Evolutionary conservation across 805 yeast genomes (phyloP).

Genomic region (Suhomyces pyralidae): DNA sequence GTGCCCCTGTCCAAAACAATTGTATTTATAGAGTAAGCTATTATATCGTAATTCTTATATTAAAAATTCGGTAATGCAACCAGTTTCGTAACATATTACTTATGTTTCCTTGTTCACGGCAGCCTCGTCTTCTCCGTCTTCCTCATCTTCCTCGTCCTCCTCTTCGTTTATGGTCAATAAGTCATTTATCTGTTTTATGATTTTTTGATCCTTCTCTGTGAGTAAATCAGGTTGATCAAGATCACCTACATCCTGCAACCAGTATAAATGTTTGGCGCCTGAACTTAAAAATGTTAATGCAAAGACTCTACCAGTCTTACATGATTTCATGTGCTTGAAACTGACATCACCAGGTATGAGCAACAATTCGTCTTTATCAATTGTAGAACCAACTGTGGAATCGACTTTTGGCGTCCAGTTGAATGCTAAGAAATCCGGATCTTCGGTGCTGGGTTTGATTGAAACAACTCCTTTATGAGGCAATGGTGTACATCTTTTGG

Average conservation of each 20-base stretch:
- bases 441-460: slow-evolving; percentile 62
- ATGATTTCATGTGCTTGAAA: slow-evolving; percentile 65
- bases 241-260: slow-evolving; percentile 77
- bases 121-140: slow-evolving; percentile 8
- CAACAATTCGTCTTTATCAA: slow-evolving; percentile 59
- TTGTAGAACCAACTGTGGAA: slow-evolving; percentile 33
- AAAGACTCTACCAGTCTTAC: slow-evolving; percentile 75
- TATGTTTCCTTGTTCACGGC: slow-evolving; percentile 15
- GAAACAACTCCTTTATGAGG: slow-evolving; percentile 65
- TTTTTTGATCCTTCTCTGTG: slow-evolving; percentile 54
- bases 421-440: slow-evolving; percentile 67
- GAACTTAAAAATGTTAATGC: slow-evolving; percentile 62
- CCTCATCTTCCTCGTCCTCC: slow-evolving; percentile 26
- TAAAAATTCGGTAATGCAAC: neutral
- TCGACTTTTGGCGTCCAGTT: slow-evolving; percentile 68
- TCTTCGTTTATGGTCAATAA: slow-evolving; percentile 43
- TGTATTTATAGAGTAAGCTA: neutral
- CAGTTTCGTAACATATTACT: slow-evolving; percentile 8
- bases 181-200: slow-evolving; percentile 47
- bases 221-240: slow-evolving; percentile 58
- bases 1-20: neutral
- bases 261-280: slow-evolving; percentile 57
- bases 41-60: neutral
- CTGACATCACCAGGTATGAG: slow-evolving; percentile 84
- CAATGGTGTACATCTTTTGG: slow-evolving; percentile 65